phyloP scores from a whole-genome alignment of 257 asterid species.

The Osmanthus fragrans region DNA sequence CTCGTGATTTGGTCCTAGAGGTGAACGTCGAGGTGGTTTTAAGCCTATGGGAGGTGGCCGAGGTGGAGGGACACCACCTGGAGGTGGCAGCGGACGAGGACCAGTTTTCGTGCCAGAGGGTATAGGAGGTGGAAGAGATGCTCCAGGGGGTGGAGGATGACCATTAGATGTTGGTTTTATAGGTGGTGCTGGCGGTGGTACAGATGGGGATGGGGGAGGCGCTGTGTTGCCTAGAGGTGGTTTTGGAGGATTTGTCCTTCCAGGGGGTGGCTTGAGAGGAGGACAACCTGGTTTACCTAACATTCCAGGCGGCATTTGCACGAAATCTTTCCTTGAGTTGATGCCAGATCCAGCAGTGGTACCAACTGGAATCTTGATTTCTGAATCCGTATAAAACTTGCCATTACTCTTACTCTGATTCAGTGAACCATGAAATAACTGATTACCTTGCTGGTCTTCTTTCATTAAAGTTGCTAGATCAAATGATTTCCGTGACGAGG shows the following conservation, averaged over 20 bases:
- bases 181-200: conserved; percentile 33
- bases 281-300: conserved; percentile 41
- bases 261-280: conserved; percentile 88
- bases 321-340: conserved; percentile 29
- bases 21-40: conserved; percentile 53
- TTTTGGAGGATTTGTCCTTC: conserved; percentile 41
- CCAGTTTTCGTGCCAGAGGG: conserved; percentile 28
- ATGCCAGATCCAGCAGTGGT: conserved; percentile 34
- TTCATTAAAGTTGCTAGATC: conserved; percentile 36
- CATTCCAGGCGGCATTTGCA: conserved; percentile 34
- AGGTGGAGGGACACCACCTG: conserved; percentile 46
- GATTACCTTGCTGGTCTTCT: conserved; percentile 47
- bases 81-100: conserved; percentile 46
- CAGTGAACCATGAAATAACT: conserved; percentile 36
- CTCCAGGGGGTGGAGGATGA: conserved; percentile 38
- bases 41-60: conserved; percentile 50
- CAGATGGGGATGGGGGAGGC: conserved; percentile 37
- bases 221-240: conserved; percentile 33
- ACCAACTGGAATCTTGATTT: conserved; percentile 41
- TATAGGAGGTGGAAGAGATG: conserved; percentile 30
- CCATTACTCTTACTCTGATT: conserved; percentile 27
- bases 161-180: conserved; percentile 26
- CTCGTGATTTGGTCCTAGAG: conserved; percentile 38
- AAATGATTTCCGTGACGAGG: conserved; percentile 56
- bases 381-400: conserved; percentile 34